Evolutionary conservation across 2,329 filamentous ascomycete genomes (phyloP).

Genomic region (Pestalotiopsis fici): DNA sequence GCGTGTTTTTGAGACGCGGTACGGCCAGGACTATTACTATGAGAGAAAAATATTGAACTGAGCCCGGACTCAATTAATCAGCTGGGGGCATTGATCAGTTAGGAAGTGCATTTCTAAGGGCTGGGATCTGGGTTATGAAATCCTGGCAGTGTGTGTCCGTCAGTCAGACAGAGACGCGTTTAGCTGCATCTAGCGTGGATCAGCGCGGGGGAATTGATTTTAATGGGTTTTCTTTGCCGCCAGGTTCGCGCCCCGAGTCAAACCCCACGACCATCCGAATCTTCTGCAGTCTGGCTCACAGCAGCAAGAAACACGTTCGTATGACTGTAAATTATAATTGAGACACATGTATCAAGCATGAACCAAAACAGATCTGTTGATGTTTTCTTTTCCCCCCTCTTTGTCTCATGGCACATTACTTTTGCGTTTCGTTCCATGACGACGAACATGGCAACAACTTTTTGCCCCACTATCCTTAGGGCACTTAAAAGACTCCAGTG

Average conservation of each 20-base stretch:
- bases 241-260: neutral
- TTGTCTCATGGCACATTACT: too few species aligned
- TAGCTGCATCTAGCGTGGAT: neutral
- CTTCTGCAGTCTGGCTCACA: neutral
- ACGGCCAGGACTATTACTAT: neutral
- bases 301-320: too few species aligned
- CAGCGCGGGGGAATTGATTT: neutral
- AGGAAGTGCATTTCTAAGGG: neutral
- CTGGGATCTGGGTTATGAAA: neutral
- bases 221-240: neutral
- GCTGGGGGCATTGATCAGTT: neutral
- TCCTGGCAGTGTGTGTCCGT: neutral
- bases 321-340: too few species aligned
- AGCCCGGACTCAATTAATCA: slow-evolving; percentile 7
- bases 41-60: neutral
- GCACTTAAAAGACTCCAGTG: neutral
- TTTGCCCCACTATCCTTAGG: neutral
- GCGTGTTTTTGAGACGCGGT: neutral
- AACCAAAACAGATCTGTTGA: too few species aligned
- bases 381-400: neutral
- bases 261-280: neutral
- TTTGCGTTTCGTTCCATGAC: neutral
- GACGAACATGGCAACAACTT: neutral
- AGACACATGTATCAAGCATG: too few species aligned
- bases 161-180: neutral